These are phyloP conservation scores for Aspergillus aculeatus DNA, from an alignment of 2,329 filamentous ascomycete species.

Conservation along the genomic window DNA sequence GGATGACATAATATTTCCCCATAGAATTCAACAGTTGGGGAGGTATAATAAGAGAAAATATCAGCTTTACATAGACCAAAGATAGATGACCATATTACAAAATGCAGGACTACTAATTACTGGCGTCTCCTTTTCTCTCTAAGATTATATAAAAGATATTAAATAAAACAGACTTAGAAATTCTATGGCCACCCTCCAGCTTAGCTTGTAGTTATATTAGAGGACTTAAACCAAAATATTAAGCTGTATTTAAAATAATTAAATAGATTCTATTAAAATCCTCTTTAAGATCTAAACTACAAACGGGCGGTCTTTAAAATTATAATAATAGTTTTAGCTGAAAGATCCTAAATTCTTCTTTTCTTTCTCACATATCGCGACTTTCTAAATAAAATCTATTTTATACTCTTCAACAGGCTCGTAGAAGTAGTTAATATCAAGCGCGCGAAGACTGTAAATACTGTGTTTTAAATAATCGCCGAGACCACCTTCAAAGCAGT, in stretches of 20 bases:
- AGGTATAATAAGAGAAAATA: too few species aligned
- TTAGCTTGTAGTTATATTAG: too few species aligned
- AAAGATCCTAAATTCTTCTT: slow-evolving; percentile 12
- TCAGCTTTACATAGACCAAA: too few species aligned
- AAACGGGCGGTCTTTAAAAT: background rate
- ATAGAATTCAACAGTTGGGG: too few species aligned
- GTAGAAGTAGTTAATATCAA: background rate
- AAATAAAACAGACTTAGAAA: too few species aligned
- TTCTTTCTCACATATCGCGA: slow-evolving; percentile 7
- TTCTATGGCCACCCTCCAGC: too few species aligned
- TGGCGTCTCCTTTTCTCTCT: too few species aligned
- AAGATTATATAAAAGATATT: too few species aligned
- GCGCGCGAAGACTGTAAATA: slow-evolving; percentile 1
- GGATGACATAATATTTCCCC: too few species aligned
- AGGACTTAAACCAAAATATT: slow-evolving; percentile 3
- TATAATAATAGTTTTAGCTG: slow-evolving; percentile 2
- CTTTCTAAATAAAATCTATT: slow-evolving; percentile 4
- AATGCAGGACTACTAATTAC: too few species aligned
- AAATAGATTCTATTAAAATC: too few species aligned
- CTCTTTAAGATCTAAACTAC: background rate
- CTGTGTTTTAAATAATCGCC: background rate
- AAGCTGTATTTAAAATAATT: background rate
- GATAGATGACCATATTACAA: too few species aligned
- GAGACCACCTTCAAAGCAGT: slow-evolving; percentile 1
- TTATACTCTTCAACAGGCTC: slow-evolving; percentile 1